A percentile compares a stretch with the other conserved stretches of the same genome.
Evolutionary conservation across 805 yeast species (phyloP).

Genomic region (Candida oleophila): DNA sequence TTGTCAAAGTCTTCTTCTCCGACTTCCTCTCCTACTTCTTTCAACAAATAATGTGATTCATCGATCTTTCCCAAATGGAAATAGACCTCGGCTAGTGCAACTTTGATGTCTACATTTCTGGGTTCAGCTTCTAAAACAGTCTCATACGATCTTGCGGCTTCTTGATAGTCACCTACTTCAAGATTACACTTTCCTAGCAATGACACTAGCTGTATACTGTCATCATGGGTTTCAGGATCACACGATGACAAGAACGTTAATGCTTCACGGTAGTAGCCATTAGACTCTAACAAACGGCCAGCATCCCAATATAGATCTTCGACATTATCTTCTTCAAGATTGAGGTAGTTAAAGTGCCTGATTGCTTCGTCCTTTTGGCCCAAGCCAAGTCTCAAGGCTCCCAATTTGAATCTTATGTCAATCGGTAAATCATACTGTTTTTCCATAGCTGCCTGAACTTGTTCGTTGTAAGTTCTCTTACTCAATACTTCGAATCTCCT

Average conservation of each 20-base stretch:
- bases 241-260: conserved; percentile 55
- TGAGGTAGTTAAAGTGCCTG: conserved; percentile 61
- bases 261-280: conserved; percentile 75
- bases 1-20: conserved; percentile 20
- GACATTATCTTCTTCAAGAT: conserved; percentile 54
- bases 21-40: conserved; percentile 39
- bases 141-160: conserved; percentile 61
- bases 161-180: conserved; percentile 66
- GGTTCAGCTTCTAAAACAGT: conserved; percentile 57
- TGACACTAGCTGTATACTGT: conserved; percentile 48
- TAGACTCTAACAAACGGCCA: conserved; percentile 68
- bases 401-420: conserved; percentile 82
- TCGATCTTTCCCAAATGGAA: conserved; percentile 63
- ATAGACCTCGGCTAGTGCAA: conserved; percentile 79
- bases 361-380: conserved; percentile 70
- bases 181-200: conserved; percentile 76
- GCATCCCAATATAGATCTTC: conserved; percentile 76
- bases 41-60: conserved; percentile 52
- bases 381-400: conserved; percentile 65
- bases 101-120: conserved; percentile 65
- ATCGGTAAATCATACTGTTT: conserved; percentile 61
- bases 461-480: conserved; percentile 21
- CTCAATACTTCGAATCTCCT: conserved; percentile 45
- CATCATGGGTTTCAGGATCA: conserved; percentile 19
- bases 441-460: conserved; percentile 13